These are phyloP conservation scores for Pichia sp. DNA, from an alignment of 1,139 yeast species.

Conservation along the genomic window DNA sequence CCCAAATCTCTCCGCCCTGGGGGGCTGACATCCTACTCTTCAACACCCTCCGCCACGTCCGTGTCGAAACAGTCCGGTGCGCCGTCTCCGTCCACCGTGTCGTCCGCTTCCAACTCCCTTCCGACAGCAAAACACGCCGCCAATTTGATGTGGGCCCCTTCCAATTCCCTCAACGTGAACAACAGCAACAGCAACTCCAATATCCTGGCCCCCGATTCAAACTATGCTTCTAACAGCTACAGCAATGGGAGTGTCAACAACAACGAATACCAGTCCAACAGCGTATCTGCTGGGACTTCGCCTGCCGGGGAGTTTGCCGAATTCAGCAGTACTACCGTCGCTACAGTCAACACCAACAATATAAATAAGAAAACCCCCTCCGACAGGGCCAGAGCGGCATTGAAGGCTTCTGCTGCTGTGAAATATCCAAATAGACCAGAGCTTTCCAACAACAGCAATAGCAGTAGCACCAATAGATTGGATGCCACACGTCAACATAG, in stretches of 20 bases:
- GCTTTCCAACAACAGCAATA: constrained; percentile 4
- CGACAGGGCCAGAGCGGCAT: constrained; percentile 30
- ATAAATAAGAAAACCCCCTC: constrained; percentile 19
- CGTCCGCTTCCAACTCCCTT: background rate
- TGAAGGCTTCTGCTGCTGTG: constrained; percentile 31
- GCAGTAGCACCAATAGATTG: background rate
- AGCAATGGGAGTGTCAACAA: background rate
- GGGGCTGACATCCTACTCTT: constrained; percentile 8
- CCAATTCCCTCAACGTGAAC: constrained; percentile 28
- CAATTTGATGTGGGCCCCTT: constrained; percentile 37
- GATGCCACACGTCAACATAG: background rate
- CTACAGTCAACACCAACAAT: constrained; percentile 7
- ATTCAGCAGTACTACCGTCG: background rate
- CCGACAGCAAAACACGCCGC: constrained; percentile 44
- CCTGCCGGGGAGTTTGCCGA: constrained; percentile 3
- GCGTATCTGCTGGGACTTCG: background rate
- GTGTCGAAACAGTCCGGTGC: background rate
- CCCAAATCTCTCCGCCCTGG: constrained; percentile 29
- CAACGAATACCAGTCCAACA: background rate
- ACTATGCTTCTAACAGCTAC: background rate
- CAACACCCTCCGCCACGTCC: constrained; percentile 11
- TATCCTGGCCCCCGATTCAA: background rate
- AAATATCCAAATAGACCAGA: constrained; percentile 26
- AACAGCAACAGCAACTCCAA: constrained; percentile 1
- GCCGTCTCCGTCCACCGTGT: background rate